Percentiles rank a stretch among this genome's conserved stretches.
phyloP scores from a whole-genome alignment of 1,284 basidiomycete genomes.

The Erythrobasidium hasegawianum region DNA sequence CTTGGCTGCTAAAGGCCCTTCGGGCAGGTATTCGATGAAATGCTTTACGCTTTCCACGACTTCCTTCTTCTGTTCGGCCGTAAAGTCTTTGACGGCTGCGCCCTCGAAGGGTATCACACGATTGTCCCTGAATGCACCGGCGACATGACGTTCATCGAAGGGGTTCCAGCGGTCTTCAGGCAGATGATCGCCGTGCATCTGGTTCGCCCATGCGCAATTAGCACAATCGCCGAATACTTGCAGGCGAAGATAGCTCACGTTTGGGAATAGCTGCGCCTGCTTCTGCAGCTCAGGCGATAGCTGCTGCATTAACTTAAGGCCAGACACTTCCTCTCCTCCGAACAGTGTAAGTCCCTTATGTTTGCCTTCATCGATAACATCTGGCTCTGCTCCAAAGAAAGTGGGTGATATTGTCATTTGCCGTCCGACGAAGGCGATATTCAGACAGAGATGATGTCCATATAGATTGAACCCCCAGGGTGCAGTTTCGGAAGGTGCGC shows the following conservation, averaged over 20 bases:
- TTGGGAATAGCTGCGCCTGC: slow-evolving; percentile 44
- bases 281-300: slow-evolving; percentile 45
- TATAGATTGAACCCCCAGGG: slow-evolving; percentile 50
- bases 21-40: slow-evolving; percentile 49
- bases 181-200: slow-evolving; percentile 35
- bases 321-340: slow-evolving; percentile 46
- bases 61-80: slow-evolving; percentile 42
- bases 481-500: slow-evolving; percentile 38
- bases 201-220: too few relatives aligned
- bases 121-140: slow-evolving; percentile 48
- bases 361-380: slow-evolving; percentile 48
- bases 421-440: slow-evolving; percentile 47
- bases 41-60: slow-evolving; percentile 45
- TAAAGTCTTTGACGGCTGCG: slow-evolving; percentile 44
- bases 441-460: slow-evolving; percentile 49
- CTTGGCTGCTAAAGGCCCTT: slow-evolving; percentile 41
- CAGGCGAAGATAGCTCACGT: too few relatives aligned
- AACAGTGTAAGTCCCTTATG: slow-evolving; percentile 48
- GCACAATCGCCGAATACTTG: too few relatives aligned
- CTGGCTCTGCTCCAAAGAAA: slow-evolving; percentile 50
- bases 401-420: slow-evolving; percentile 49
- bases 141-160: slow-evolving; percentile 49
- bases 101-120: slow-evolving; percentile 48
- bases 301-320: slow-evolving; percentile 46
- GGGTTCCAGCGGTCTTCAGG: slow-evolving; percentile 49